Evolutionary conservation across 2,329 filamentous ascomycete species (phyloP).

Genomic region (Rhexocercosporidium sp.): DNA sequence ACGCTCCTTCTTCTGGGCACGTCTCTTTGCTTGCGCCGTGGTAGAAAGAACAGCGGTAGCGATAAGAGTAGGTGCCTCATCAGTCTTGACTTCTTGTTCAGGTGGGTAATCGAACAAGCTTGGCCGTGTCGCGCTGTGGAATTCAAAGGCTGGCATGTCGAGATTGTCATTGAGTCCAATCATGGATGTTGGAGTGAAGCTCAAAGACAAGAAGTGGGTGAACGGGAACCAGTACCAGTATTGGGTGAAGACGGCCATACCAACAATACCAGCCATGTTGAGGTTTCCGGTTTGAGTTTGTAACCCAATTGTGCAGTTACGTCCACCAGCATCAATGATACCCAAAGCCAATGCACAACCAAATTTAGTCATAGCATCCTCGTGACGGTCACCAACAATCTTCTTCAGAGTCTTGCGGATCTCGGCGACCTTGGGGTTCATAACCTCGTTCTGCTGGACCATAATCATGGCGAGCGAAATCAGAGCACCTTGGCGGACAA

Average conservation of each 20-base stretch:
- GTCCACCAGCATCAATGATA: constrained; percentile 96
- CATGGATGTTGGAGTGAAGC: constrained; percentile 95
- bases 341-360: constrained; percentile 91
- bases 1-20: constrained; percentile 92
- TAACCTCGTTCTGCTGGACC: constrained; percentile 98
- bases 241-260: constrained; percentile 97
- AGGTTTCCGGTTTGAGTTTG: constrained; percentile 98
- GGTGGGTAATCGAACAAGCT: constrained; percentile 98
- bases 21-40: constrained; percentile 93
- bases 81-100: constrained; percentile 91
- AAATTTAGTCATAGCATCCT: constrained; percentile 99
- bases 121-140: constrained; percentile 91
- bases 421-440: constrained; percentile 93
- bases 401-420: constrained; percentile 95
- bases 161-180: constrained; percentile 94
- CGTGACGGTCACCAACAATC: constrained; percentile 91
- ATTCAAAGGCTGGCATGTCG: constrained; percentile 92
- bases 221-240: constrained; percentile 99
- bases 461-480: constrained; percentile 97
- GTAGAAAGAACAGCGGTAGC: constrained; percentile 96
- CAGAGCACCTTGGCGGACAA: constrained; percentile 93
- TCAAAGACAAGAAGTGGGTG: constrained; percentile 94
- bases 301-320: constrained; percentile 97
- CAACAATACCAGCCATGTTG: constrained; percentile 98
- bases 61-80: constrained; percentile 91